A percentile compares a stretch with the other conserved stretches of the same genome.
Conservation (phyloP, 768 basidiomycete genomes). For the Thelephora ganbajun region DNA sequence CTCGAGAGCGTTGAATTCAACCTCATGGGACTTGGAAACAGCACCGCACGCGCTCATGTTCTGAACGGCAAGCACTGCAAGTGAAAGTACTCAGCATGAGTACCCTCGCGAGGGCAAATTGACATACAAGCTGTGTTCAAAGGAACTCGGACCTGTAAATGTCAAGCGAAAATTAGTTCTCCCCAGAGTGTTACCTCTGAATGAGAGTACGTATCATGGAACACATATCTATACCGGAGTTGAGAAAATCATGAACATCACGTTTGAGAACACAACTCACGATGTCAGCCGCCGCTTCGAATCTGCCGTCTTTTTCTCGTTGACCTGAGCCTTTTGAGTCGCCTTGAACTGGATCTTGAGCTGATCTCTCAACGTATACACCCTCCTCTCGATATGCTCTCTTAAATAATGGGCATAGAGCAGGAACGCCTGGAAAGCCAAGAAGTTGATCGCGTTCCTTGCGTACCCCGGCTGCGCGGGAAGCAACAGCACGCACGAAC, state of each 20-base stretch:
- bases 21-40: slow-evolving; percentile 60
- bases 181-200: too few species aligned
- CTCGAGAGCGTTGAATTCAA: slow-evolving; percentile 79
- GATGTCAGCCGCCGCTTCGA: slow-evolving; percentile 76
- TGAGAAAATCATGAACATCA: background rate
- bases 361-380: slow-evolving; percentile 37
- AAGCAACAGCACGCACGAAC: slow-evolving; percentile 22
- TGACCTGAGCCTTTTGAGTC: slow-evolving; percentile 45
- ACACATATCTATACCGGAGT: slow-evolving; percentile 40
- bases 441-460: slow-evolving; percentile 51
- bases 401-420: slow-evolving; percentile 47
- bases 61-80: slow-evolving; percentile 65
- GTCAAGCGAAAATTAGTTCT: background rate
- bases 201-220: slow-evolving; percentile 44
- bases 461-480: slow-evolving; percentile 24
- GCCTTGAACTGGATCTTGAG: slow-evolving; percentile 41
- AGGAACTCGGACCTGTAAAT: slow-evolving; percentile 62
- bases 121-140: slow-evolving; percentile 53
- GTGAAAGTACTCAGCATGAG: background rate
- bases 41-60: slow-evolving; percentile 77
- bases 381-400: slow-evolving; percentile 31
- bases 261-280: slow-evolving; percentile 29
- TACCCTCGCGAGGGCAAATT: background rate
- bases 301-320: slow-evolving; percentile 60
- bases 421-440: slow-evolving; percentile 70